These are phyloP conservation scores for Yamadazyma phyllophila DNA, from an alignment of 805 yeast genomes.

Conservation along the genomic window DNA sequence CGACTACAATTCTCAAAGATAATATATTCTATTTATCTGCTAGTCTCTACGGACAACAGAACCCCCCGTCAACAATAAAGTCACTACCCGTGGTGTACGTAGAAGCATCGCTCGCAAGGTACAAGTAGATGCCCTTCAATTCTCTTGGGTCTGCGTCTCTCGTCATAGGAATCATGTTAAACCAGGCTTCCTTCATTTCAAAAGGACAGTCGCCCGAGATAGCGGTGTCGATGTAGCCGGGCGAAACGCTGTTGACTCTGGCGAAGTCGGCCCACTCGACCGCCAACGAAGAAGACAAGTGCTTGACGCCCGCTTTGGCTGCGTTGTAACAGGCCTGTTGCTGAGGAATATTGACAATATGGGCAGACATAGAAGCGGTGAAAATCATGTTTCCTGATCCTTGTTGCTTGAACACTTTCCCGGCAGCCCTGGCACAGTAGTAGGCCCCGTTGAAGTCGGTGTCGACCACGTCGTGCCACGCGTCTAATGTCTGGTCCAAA, in stretches of 20 bases:
- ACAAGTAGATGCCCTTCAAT: conserved; percentile 76
- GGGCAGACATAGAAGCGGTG: conserved; percentile 89
- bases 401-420: conserved; percentile 66
- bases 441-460: conserved; percentile 78
- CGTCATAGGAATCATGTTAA: conserved; percentile 58
- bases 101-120: conserved; percentile 76
- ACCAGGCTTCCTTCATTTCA: conserved; percentile 38
- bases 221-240: conserved; percentile 82
- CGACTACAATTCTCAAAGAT: no score
- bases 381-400: conserved; percentile 74
- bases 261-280: conserved; percentile 83
- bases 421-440: conserved; percentile 74
- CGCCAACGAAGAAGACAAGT: conserved; percentile 76
- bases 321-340: conserved; percentile 83
- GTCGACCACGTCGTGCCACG: conserved; percentile 71
- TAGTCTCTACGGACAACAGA: conserved; percentile 40
- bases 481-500: conserved; percentile 45
- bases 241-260: conserved; percentile 75
- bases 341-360: conserved; percentile 82
- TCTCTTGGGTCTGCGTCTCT: conserved; percentile 74
- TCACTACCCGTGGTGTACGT: conserved; percentile 82
- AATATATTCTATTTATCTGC: no score
- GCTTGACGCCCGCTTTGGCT: conserved; percentile 80
- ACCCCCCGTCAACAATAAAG: conserved; percentile 77
- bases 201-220: conserved; percentile 43